Base-by-base conservation (phyloP, 1,284 basidiomycete genomes). In the Rhodotorula sp. region DNA sequence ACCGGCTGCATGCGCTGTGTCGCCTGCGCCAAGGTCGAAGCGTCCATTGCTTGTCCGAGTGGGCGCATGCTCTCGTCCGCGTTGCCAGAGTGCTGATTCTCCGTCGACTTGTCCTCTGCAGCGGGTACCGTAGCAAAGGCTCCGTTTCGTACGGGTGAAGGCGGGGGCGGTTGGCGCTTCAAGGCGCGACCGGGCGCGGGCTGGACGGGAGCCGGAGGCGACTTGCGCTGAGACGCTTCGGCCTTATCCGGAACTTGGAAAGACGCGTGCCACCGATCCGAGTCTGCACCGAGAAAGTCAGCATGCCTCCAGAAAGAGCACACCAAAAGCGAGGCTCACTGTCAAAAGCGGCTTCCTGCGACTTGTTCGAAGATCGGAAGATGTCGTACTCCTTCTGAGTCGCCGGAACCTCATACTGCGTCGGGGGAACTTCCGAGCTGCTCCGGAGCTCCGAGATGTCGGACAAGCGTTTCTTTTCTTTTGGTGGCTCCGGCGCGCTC, bases 381-480 rank as follows among this genome's bases (percentile, higher is more conserved):
- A 48, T 43, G 34, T 71, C 70, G 59, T 68, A 68, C 8, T 62
- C 56, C 23, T 62, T 18, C 51, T 71, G 70, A 4, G 67, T 71
- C 14, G 67, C 23, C 29, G 56, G 43, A 4, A 71, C 60, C 16
- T 68, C 57, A 34, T 48, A 58, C 34, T 62, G 47, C 61, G 49
- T 64, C 31, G 64, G 58, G 20, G 57, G 62, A 31, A 54, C 21
- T 43, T 65, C 60, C 15, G 46, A 26, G 54, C 65, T 67, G 58
- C 69, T 70, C n/a, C 31, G 20, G 6, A 61, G 46, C 23, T 60
- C 58, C 20, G 66, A 47, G 31, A 70, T 70, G 58, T 70, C 69
- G 5, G 62, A 57, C 20, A 70, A 34, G 29, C 61, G 65, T 29
- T 58, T 65, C 29, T 52, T 52, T n/a, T 46, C 58, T 29, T 43